Base-by-base conservation (phyloP, 2,329 filamentous ascomycete species). In the Thielaviopsis musarum region DNA sequence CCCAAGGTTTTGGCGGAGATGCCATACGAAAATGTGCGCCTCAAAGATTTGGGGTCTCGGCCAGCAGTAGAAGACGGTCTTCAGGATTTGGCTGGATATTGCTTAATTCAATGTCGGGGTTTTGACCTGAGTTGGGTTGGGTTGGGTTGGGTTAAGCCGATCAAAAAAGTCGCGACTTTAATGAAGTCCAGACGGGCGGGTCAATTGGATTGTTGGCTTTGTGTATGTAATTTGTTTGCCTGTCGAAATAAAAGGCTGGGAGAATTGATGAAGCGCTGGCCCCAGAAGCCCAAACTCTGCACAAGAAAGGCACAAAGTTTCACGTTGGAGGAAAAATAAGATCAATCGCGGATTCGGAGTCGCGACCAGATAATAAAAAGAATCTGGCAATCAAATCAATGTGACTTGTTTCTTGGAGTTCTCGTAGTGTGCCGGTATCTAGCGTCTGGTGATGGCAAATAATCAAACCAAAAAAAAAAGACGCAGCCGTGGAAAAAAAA, bases 1-100 rank as follows among this genome's bases (percentile, higher is more conserved):
- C 93, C 93, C 93, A 98, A 54, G 93, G 93, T 74, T 98, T 98
- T 59, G 93, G 93, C 69, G 93, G 93, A 71, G 91, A 96, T 64
- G 80, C 80, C 78, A 83, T 83, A 55, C 21, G 54, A 52, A 28
- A 53, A 48, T 17, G 21, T 45, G 15, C 38, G 17, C 10, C 38
- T 45, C 30, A 12, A 12, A 34, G 30, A 34, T 5, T 34, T 12
- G 30, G 30, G 30, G 30, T 34, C 10, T 34, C 9, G n/a, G 24
- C 56, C 56, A 57, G 30, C 9, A 34, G 30, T 2, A 34, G 10
- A 34, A 34, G 10, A 10, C n/a, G 13, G 34, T 19, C 9, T 26
- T 45, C 13, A 56, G 21, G 34, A 19, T n/a, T 45, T 45, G 38
- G 10, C n/a, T 45, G 38, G 17, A 45, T 45, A 45, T 34, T 7